These are phyloP conservation scores for Syncephalis fuscata DNA, from an alignment of 371 early-diverging fungal genomes.

Conservation along the genomic window DNA sequence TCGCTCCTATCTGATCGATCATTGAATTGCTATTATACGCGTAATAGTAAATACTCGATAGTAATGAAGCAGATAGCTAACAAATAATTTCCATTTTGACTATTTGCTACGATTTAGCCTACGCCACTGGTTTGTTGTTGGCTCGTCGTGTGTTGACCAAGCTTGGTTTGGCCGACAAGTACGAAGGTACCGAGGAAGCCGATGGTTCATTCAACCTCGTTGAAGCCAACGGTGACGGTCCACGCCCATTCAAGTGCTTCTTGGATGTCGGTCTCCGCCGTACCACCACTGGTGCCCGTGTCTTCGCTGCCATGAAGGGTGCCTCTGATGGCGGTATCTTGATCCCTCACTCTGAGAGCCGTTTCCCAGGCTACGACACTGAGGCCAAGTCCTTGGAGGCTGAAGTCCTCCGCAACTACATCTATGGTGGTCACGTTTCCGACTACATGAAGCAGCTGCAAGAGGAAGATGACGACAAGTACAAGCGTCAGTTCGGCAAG, in stretches of 20 bases:
- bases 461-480: slow-evolving; percentile 97
- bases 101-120: slow-evolving; percentile 54
- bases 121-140: slow-evolving; percentile 97
- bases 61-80: too few relatives aligned
- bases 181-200: slow-evolving; percentile 87
- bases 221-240: slow-evolving; percentile 89
- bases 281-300: slow-evolving; percentile 98
- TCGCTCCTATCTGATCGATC: too few relatives aligned
- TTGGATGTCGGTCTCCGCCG: slow-evolving; percentile 98
- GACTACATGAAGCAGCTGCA: slow-evolving; percentile 97
- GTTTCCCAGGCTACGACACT: slow-evolving; percentile 97
- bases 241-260: slow-evolving; percentile 98
- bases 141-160: slow-evolving; percentile 95
- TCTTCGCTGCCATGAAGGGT: slow-evolving; percentile 99
- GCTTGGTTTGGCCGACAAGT: slow-evolving; percentile 89
- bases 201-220: slow-evolving; percentile 86
- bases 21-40: too few relatives aligned
- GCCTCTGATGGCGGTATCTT: slow-evolving; percentile 99
- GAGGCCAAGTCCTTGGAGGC: slow-evolving; percentile 86
- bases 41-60: too few relatives aligned
- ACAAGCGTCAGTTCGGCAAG: slow-evolving; percentile 93
- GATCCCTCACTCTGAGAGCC: slow-evolving; percentile 96
- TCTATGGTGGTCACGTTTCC: slow-evolving; percentile 97
- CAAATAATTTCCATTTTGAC: too few relatives aligned
- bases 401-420: slow-evolving; percentile 92